A percentile compares a stretch with the other conserved stretches of the same genome.
These are phyloP conservation scores for Crassisporium funariophilum DNA, from an alignment of 768 basidiomycete genomes.

Conservation along the genomic window DNA sequence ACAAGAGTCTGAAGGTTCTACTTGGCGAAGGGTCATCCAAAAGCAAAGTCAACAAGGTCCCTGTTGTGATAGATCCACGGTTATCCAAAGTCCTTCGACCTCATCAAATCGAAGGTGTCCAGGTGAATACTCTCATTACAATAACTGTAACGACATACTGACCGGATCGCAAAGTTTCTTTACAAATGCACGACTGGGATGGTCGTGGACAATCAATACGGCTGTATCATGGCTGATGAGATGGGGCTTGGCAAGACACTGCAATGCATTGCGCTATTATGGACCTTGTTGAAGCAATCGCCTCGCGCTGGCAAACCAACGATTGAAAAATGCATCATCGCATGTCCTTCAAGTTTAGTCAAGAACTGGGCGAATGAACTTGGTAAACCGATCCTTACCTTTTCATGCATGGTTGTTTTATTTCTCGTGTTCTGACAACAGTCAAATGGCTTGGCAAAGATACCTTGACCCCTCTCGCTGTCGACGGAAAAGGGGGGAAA, in stretches of 20 bases:
- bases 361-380: slow-evolving; percentile 99
- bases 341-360: slow-evolving; percentile 94
- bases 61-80: slow-evolving; percentile 94
- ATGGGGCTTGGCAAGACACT: slow-evolving; percentile 98
- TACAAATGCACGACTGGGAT: slow-evolving; percentile 95
- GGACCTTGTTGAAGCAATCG: slow-evolving; percentile 96
- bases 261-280: slow-evolving; percentile 93
- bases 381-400: slow-evolving; percentile 48
- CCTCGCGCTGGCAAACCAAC: slow-evolving; percentile 83
- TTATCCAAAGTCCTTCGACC: slow-evolving; percentile 88
- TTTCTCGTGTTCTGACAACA: slow-evolving; percentile 30
- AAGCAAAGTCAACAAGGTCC: slow-evolving; percentile 72
- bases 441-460: slow-evolving; percentile 96
- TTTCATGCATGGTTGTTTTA: background rate
- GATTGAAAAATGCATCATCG: slow-evolving; percentile 97
- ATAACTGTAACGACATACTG: slow-evolving; percentile 6
- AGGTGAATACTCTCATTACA: slow-evolving; percentile 51
- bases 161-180: slow-evolving; percentile 65
- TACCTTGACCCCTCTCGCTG: slow-evolving; percentile 76
- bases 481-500: slow-evolving; percentile 93
- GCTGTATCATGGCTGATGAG: slow-evolving; percentile 99
- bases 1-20: slow-evolving; percentile 84
- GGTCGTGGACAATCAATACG: slow-evolving; percentile 86
- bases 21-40: slow-evolving; percentile 74
- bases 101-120: slow-evolving; percentile 98